Percentiles rank a stretch among this genome's conserved stretches.
These are phyloP conservation scores for Articulospora tetracladia DNA, from an alignment of 495 filamentous ascomycete genomes.

Conservation along the genomic window DNA sequence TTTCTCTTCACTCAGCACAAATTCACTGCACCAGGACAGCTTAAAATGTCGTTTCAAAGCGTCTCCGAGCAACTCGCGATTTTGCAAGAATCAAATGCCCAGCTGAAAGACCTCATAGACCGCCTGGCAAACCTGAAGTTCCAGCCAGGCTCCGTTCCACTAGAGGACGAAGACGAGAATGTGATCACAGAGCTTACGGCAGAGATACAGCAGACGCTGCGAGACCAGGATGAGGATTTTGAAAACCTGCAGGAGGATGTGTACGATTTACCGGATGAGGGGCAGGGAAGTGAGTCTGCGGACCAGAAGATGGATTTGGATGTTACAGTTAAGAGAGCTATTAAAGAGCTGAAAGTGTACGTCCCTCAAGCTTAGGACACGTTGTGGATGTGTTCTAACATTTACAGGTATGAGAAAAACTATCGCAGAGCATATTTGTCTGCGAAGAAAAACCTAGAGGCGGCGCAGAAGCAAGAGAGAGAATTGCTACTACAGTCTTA, in stretches of 20 bases:
- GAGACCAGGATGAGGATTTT: conserved; percentile 82
- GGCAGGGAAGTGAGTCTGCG: conserved; percentile 35
- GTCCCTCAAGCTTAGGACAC: neutral
- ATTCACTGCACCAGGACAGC: neutral
- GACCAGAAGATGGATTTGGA: conserved; percentile 15
- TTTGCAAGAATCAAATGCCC: conserved; percentile 63
- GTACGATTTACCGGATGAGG: conserved; percentile 53
- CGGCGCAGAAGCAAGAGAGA: conserved; percentile 70
- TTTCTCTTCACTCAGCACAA: neutral
- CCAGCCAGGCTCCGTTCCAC: conserved; percentile 53
- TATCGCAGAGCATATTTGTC: conserved; percentile 84
- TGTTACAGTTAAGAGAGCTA: conserved; percentile 35
- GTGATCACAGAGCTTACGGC: conserved; percentile 71
- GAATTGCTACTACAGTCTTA: conserved; percentile 69
- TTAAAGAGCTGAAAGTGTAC: conserved; percentile 25
- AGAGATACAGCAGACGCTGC: conserved; percentile 78
- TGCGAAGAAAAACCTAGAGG: conserved; percentile 72
- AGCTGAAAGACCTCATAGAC: conserved; percentile 69
- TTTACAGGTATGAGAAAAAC: conserved; percentile 58
- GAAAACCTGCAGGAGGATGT: conserved; percentile 79
- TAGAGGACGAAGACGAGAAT: conserved; percentile 48
- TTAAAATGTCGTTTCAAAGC: conserved; percentile 52
- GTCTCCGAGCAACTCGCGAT: conserved; percentile 64
- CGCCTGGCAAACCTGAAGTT: conserved; percentile 68
- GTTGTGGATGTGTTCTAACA: neutral